Conservation (phyloP, 352 stramenopile species). For the Phytopythium vexans region DNA sequence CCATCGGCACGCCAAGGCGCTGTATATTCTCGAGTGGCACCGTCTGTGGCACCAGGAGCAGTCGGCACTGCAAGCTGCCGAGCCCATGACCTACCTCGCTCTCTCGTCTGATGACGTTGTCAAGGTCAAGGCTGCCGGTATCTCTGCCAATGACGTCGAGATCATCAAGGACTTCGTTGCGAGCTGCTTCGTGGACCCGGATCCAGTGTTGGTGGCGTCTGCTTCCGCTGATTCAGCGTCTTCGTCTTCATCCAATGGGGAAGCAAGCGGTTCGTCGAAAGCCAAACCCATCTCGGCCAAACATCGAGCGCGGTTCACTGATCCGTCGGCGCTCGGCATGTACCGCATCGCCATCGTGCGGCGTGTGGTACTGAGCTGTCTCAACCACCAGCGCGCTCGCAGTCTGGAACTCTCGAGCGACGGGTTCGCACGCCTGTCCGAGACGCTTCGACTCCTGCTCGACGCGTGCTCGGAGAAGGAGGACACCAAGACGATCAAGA, state of each 20-base stretch:
- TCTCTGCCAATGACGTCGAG: conserved; percentile 70
- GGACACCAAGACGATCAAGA: conserved; percentile 63
- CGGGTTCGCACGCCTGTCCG: conserved; percentile 52
- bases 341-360: conserved; percentile 72
- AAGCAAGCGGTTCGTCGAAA: no score
- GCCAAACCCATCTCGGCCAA: conserved; percentile 33
- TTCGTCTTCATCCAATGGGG: no score
- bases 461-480: conserved; percentile 59
- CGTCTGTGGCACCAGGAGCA: conserved; percentile 66
- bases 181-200: conserved; percentile 73
- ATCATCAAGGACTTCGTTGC: conserved; percentile 87
- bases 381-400: conserved; percentile 68
- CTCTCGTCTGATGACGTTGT: conserved; percentile 40
- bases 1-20: conserved; percentile 72
- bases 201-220: conserved; percentile 40
- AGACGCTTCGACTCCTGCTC: conserved; percentile 54
- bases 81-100: conserved; percentile 49
- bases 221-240: no score
- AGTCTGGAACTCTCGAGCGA: conserved; percentile 47
- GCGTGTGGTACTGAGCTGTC: conserved; percentile 54
- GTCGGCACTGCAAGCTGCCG: conserved; percentile 20
- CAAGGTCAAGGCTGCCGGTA: conserved; percentile 52
- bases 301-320: conserved; percentile 65
- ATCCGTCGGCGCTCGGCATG: conserved; percentile 51
- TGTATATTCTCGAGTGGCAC: conserved; percentile 81